A percentile compares a stretch with the other conserved stretches of the same genome.
phyloP scores from a whole-genome alignment of 805 yeast species.

The Kurtzmaniella cleridarum region DNA sequence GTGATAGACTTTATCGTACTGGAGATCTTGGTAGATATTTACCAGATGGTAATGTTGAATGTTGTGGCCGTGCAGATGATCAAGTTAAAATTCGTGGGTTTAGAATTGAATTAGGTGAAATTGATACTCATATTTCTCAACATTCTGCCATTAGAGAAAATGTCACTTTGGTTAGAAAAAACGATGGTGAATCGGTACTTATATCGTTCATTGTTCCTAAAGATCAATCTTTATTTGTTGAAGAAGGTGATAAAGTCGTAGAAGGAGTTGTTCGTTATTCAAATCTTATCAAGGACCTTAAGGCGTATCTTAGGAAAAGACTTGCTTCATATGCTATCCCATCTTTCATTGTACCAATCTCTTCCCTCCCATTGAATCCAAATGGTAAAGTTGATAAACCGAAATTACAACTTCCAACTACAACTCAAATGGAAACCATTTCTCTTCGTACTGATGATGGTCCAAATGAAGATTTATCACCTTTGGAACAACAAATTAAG shows the following conservation, averaged over 20 bases:
- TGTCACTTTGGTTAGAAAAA: constrained; percentile 82
- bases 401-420: constrained; percentile 89
- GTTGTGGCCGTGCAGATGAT: constrained; percentile 98
- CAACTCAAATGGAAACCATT: constrained; percentile 76
- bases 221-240: constrained; percentile 35
- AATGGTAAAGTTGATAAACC: constrained; percentile 99
- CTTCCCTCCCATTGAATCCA: constrained; percentile 87
- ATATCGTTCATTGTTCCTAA: constrained; percentile 88
- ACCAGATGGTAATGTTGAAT: constrained; percentile 97
- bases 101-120: constrained; percentile 97
- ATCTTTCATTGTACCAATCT: constrained; percentile 80
- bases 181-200: constrained; percentile 78
- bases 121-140: constrained; percentile 94
- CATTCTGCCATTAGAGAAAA: constrained; percentile 91
- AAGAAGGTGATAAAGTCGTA: constrained; percentile 60
- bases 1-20: constrained; percentile 93
- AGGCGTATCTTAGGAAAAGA: constrained; percentile 77
- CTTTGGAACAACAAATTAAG: constrained; percentile 61
- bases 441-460: constrained; percentile 36
- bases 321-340: constrained; percentile 94
- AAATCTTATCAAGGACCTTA: constrained; percentile 73
- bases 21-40: constrained; percentile 96
- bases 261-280: constrained; percentile 73
- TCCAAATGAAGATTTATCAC: constrained; percentile 45
- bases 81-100: constrained; percentile 98